Evolutionary conservation across 225 moss, liverwort and hornwort species (phyloP), one percentile per base, ranked within the genome.

Genomic region (Neckera pumila): DNA sequence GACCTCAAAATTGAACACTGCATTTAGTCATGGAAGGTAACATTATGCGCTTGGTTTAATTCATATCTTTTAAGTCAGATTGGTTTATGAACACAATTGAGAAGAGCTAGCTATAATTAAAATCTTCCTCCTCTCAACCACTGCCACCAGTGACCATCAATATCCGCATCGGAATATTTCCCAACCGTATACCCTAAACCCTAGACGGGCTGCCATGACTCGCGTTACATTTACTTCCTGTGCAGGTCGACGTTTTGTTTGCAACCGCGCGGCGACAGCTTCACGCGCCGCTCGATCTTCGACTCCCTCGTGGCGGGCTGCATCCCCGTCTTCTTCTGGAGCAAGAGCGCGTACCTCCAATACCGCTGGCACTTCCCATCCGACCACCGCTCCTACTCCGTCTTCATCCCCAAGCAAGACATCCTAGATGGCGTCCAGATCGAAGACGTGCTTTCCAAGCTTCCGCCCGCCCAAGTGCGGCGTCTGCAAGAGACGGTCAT

Each of bases 261-360:
- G 25, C 93, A 93, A 54, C 93, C 93, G 3, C 90, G 88, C 67
- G 93, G 93, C 45, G 91, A 93, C 71, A 89, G 89, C 84, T 91
- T 87, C 86, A 93, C 91, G 12, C 87, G 91, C 33, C 85, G 90
- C 23, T 93, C 93, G 8, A 84, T 91, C 51, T 93, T 93, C 63
- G 93, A 93, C 18, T 86, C 93, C 14, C 86, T 93, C n/a, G 45
- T 91, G 17, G 80, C 91, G 5, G 93, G 93, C 15, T 92, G 92
- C 79, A 91, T 92, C 58, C 92, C 92, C 12, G 91, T 92, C 58
- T 91, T 92, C 54, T 91, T 91, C 84, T 86, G 89, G 87, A 87
- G 56, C 63, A 89, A 86, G 66, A 89, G 75, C 49, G 91, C 91
- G 61, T 90, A 91, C 31, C 49, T 88, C 7, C 93, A 91, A 11